Conservation (phyloP, 148 eudicot genomes). For the Polygonum maritimum region DNA sequence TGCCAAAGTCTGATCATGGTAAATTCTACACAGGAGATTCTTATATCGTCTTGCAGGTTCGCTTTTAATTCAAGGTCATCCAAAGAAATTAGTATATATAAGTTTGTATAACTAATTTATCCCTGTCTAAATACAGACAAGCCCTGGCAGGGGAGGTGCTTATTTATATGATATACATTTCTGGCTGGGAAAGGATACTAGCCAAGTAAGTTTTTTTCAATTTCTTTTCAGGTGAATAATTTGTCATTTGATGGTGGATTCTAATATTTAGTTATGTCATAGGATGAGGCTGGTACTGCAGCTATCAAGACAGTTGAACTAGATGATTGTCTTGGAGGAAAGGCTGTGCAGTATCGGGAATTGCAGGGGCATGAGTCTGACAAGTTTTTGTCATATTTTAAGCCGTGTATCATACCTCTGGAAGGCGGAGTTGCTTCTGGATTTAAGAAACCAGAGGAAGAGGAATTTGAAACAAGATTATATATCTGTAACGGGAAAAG, state of each 20-base stretch:
- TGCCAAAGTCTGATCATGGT: slow-evolving; percentile 89
- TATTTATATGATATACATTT: slow-evolving; percentile 90
- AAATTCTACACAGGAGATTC: slow-evolving; percentile 92
- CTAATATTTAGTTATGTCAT: slow-evolving; percentile 8
- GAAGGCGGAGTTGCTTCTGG: slow-evolving; percentile 99
- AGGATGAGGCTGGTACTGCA: slow-evolving; percentile 99
- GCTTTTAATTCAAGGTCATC: not conserved
- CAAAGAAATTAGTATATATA: not conserved
- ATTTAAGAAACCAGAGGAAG: slow-evolving; percentile 79
- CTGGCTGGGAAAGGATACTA: slow-evolving; percentile 99
- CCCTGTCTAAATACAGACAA: slow-evolving; percentile 43
- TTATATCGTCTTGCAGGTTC: slow-evolving; percentile 65
- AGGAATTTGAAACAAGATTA: slow-evolving; percentile 85
- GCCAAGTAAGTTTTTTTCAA: slow-evolving; percentile 52
- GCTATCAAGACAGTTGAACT: slow-evolving; percentile 96
- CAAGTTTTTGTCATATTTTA: slow-evolving; percentile 90
- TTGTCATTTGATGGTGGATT: not conserved
- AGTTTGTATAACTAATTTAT: not conserved
- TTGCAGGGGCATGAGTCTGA: slow-evolving; percentile 91
- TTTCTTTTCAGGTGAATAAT: not conserved
- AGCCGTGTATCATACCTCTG: slow-evolving; percentile 87
- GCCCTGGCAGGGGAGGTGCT: slow-evolving; percentile 87
- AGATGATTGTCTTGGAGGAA: slow-evolving; percentile 89
- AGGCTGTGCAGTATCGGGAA: slow-evolving; percentile 93
- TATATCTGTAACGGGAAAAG: slow-evolving; percentile 90